Evolutionary conservation across 2,329 filamentous ascomycete species (phyloP), one percentile per base, ranked within the genome.

Genomic region (Epichloe glyceriae): DNA sequence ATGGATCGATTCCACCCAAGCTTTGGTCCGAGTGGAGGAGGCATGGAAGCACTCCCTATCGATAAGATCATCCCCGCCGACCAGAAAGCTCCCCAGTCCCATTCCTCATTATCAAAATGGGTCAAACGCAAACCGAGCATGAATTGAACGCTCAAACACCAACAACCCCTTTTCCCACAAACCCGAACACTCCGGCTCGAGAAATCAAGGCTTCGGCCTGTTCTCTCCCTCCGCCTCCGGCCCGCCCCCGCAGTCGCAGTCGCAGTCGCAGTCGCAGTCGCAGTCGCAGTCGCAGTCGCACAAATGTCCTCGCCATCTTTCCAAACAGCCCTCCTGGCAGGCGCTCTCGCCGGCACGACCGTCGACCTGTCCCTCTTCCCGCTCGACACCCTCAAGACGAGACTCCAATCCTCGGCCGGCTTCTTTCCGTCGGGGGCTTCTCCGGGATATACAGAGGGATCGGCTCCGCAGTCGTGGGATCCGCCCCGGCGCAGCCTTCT

Each of bases 321-420:
- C 72, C 73, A 74, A 50, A 74, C 77, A 26, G 78, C 80, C 62
- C 79, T 84, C 60, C 66, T 83, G 75, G 88, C 93, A 59, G 93
- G 93, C 67, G 93, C 83, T 63, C 73, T 96, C 58, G 93, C 93
- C 58, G 93, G 93, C 64, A 93, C 93, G 46, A 95, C 90, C 14
- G 93, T 97, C 68, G 93, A 98, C 78, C 83, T 95, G 62, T 89
- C 89, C 51, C 87, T 98, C 64, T 98, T 87, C 74, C 93, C 93
- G 0, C 88, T 98, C 75, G 94, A 98, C 78, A 98, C 93, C 0
- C 83, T 98, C 64, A 98, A 98, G 73, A 98, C 94, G 42, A 89
- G 93, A 15, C 87, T 98, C 6, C 93, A 98, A 72, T 88, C 89
- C 56, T 79, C 79, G 46, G 66, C 76, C 51, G 82, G 85, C 66